Percentiles rank a stretch among this genome's conserved stretches.
These are phyloP conservation scores for Arabidopsis thaliana DNA, from an alignment of 345 rosid genomes.

Conservation along the genomic window TAIR10.1 NC_003074.8:4840501-4841000, in stretches of 20 bases:
- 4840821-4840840: not conserved
- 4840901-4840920: not conserved
- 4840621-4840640: not conserved
- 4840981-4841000: too few species aligned
- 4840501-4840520: slow-evolving; percentile 18
- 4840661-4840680: not conserved
- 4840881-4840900: not conserved
- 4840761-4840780: not conserved
- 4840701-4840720: not conserved
- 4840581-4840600: not conserved
- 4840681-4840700: not conserved
- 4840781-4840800: not conserved
- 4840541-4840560: not conserved
- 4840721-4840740: too few species aligned
- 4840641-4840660: not conserved
- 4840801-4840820: not conserved
- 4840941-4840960: slow-evolving; percentile 11
- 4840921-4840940: not conserved
- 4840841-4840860: too few species aligned
- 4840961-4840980: not conserved
- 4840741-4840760: not conserved
- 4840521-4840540: slow-evolving; percentile 22
- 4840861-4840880: not conserved
- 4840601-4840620: not conserved
- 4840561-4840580: slow-evolving; percentile 13